Evolutionary conservation across 2,329 filamentous ascomycete species (phyloP), one percentile per base, ranked within the genome.

Genomic region (Penicillium sp.): DNA sequence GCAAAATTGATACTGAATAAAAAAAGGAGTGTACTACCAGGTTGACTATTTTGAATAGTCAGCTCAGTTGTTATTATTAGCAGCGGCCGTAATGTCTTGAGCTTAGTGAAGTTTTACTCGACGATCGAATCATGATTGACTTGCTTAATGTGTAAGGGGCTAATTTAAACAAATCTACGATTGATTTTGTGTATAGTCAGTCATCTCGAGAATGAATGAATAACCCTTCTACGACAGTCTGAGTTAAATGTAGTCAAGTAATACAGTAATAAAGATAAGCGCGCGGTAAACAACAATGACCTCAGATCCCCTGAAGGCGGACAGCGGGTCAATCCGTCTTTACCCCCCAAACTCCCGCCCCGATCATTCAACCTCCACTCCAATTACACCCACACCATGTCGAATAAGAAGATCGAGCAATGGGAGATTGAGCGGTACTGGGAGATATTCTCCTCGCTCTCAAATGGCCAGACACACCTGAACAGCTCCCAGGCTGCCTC

Each of bases 371-470:
- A 43, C 45, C 55, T 60, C 65, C 56, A 48, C 55, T 52, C 54
- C 55, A 10, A 56, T 28, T 30, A 59, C 55, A 52, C 55, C 56
- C 58, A 40, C 56, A 74, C 37, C 60, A 79, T 79, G 77, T 71
- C 77, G 38, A 70, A 69, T 61, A 78, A 78, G 68, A 77, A 67
- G 85, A 90, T 90, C 68, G 87, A 90, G 72, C 87, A 89, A 77
- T 87, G 86, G 81, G 89, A 92, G 76, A 86, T 92, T 68, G 87
- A 91, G 72, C 87, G 89, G 66, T 92, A 91, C 78, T 92, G 89
- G 89, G 89, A 92, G 78, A 91, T 92, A 73, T 92, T 92, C 80
- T 83, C 86, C 65, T 87, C 87, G 38, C 84, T 91, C 30, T 80
- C 86, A 62, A 83, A 85, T 72, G 87, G 87, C 73, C 84, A 85